Evolutionary conservation across 768 basidiomycete species (phyloP).

Genomic region (Strobilomyces confusus): DNA sequence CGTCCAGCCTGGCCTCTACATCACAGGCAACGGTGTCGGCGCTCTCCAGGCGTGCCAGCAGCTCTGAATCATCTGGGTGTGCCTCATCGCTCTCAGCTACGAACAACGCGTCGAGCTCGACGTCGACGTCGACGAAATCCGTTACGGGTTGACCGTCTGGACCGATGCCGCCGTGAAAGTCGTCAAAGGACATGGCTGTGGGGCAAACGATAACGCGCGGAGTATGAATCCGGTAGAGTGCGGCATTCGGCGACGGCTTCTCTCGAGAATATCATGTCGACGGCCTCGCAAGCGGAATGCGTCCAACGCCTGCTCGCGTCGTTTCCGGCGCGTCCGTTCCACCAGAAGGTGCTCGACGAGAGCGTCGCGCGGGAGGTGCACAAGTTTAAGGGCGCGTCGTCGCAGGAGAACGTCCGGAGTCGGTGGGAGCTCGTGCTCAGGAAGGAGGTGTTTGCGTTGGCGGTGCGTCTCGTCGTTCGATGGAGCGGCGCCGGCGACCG

Average conservation of each 20-base stretch:
- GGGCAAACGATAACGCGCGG: constrained; percentile 17
- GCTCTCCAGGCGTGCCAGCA: constrained; percentile 51
- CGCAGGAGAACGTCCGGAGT: constrained; percentile 58
- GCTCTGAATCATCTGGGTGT: constrained; percentile 40
- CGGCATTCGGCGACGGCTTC: constrained; percentile 27
- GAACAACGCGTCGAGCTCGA: constrained; percentile 39
- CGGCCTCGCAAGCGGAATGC: constrained; percentile 51
- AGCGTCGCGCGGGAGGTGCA: constrained; percentile 45
- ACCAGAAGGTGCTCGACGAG: constrained; percentile 44
- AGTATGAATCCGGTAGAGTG: constrained; percentile 1
- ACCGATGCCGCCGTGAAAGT: constrained; percentile 13
- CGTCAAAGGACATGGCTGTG: constrained; percentile 26
- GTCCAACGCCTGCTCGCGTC: constrained; percentile 49
- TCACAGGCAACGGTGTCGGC: constrained; percentile 58
- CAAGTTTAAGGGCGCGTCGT: constrained; percentile 39
- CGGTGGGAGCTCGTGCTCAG: constrained; percentile 74
- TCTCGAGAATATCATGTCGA: constrained; percentile 18
- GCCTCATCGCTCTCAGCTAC: constrained; percentile 24
- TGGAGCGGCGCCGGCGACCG: neutral
- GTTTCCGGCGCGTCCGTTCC: constrained; percentile 49
- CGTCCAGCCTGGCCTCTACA: constrained; percentile 62
- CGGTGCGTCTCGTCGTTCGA: constrained; percentile 43
- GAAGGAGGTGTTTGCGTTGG: constrained; percentile 67
- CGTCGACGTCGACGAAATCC: constrained; percentile 24
- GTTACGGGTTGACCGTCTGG: constrained; percentile 5